phyloP scores from a whole-genome alignment of 306 rosid genomes.

The Corylus americana region DNA sequence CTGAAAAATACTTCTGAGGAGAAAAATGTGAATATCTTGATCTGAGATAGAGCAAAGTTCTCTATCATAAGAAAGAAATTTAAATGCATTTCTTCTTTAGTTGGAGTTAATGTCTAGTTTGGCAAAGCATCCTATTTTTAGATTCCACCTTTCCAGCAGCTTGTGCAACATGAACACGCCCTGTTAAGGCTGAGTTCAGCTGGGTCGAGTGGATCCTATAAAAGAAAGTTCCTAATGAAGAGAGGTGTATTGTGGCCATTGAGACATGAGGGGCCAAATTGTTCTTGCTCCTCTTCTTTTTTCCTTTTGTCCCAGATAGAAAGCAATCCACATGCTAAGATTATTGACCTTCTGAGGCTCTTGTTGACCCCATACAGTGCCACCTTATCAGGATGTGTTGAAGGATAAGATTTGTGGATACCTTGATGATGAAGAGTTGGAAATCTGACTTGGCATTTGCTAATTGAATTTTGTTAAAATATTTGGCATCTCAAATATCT shows the following conservation, averaged over 20 bases:
- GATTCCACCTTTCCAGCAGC: neutral
- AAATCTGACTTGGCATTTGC: too few species aligned
- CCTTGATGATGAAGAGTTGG: too few species aligned
- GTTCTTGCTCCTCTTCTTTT: conserved; percentile 3
- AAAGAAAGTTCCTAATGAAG: conserved; percentile 12
- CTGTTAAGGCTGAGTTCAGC: conserved; percentile 12
- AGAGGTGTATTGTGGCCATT: conserved; percentile 18
- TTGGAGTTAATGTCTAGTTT: neutral
- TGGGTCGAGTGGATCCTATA: conserved; percentile 9
- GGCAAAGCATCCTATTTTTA: neutral
- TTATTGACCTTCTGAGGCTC: neutral
- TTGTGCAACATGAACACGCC: neutral
- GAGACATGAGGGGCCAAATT: conserved; percentile 11
- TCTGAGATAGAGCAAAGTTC: neutral
- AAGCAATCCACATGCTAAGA: neutral
- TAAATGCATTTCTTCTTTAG: neutral
- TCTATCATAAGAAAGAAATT: neutral
- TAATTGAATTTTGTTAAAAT: too few species aligned
- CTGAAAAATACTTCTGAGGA: neutral
- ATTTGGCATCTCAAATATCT: too few species aligned
- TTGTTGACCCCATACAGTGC: too few species aligned
- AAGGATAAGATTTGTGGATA: too few species aligned
- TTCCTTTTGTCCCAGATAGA: conserved; percentile 9
- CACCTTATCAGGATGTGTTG: too few species aligned
- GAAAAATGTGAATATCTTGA: neutral